Base-by-base conservation (phyloP, 1,284 basidiomycete genomes). In the Ceratobasidium sp. region DNA sequence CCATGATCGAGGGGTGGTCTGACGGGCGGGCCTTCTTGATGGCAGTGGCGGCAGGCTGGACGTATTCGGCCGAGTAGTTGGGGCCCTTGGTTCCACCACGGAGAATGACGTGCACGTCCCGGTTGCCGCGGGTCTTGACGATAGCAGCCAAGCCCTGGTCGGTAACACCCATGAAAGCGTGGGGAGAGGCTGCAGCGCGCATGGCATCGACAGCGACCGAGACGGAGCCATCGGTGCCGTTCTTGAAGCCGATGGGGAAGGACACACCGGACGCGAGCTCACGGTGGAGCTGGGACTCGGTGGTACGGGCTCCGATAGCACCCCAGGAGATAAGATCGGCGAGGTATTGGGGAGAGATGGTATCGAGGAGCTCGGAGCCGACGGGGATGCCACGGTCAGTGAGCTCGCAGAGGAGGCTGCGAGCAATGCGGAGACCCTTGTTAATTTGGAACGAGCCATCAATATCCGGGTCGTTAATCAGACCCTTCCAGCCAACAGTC, bases 281-380 rank as follows among this genome's bases (percentile, higher is more conserved):
- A 65, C 97, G 91, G 84, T 99, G 97, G 5, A 99, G 93, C 84
- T 99, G 97, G 2, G 94, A 97, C 84, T 99, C 97, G 10, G 97
- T 99, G 5, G 96, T 98, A 37, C 96, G 89, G 17, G 96, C 96
- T 53, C 97, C 97, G 79, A 99, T 99, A 3, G 97, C 97, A 74
- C 97, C 97, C 97, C 97, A 99, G 2, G 94, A 91, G 68, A 98
- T 95, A 31, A 98, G 86, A 85, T 99, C 98, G 35, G 97, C 96
- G 17, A 95, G 98, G 86, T 96, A 99, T 83, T 98, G 96, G 1
- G 96, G 96, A 35, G 90, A 90, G 79, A 94, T 94, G 13, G 93
- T 94, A 82, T 95, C 95, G 26, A 97, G 87, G 82, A 97, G 93
- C 83, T 97, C 95, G 85, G 93, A 95, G 17, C 94, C 95, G 1